These are phyloP conservation scores for Scutellaria minor DNA, from an alignment of 257 asterid species.

Conservation along the genomic window DNA sequence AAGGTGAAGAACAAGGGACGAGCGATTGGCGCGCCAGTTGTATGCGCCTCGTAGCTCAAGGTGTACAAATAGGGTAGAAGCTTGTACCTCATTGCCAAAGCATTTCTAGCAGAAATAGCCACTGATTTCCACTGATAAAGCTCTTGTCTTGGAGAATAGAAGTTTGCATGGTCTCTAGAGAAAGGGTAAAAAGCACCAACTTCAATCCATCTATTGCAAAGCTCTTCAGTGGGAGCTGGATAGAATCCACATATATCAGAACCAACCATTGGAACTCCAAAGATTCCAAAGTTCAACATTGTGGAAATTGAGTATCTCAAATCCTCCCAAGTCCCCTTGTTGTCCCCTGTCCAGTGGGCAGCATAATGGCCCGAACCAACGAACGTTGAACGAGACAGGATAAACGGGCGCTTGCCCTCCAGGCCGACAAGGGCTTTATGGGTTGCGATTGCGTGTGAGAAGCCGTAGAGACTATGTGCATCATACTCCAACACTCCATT, in stretches of 20 bases:
- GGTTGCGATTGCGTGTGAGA: slow-evolving; percentile 72
- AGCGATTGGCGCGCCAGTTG: slow-evolving; percentile 77
- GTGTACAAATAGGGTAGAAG: slow-evolving; percentile 74
- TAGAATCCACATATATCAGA: slow-evolving; percentile 90
- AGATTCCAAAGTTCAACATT: slow-evolving; percentile 72
- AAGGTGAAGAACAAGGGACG: slow-evolving; percentile 77
- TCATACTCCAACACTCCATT: slow-evolving; percentile 80
- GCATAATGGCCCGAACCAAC: slow-evolving; percentile 81
- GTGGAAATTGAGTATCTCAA: slow-evolving; percentile 72
- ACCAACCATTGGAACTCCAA: slow-evolving; percentile 94
- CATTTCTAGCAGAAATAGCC: slow-evolving; percentile 76
- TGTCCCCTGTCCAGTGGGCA: slow-evolving; percentile 95
- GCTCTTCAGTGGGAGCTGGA: slow-evolving; percentile 83
- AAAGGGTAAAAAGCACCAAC: slow-evolving; percentile 90
- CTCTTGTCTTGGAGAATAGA: slow-evolving; percentile 83
- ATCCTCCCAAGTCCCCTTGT: slow-evolving; percentile 82
- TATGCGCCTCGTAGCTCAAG: slow-evolving; percentile 72
- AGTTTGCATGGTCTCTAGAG: slow-evolving; percentile 85
- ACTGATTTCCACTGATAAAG: slow-evolving; percentile 89
- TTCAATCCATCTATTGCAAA: slow-evolving; percentile 88
- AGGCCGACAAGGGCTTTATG: slow-evolving; percentile 64
- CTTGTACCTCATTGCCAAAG: slow-evolving; percentile 83
- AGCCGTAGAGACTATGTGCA: slow-evolving; percentile 81
- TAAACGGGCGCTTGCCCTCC: slow-evolving; percentile 78
- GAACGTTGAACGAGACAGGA: slow-evolving; percentile 66